Percentiles rank a stretch among this genome's conserved stretches.
These are phyloP conservation scores for Fusarium nelsonii DNA, from an alignment of 2,329 filamentous ascomycete genomes.

Conservation along the genomic window DNA sequence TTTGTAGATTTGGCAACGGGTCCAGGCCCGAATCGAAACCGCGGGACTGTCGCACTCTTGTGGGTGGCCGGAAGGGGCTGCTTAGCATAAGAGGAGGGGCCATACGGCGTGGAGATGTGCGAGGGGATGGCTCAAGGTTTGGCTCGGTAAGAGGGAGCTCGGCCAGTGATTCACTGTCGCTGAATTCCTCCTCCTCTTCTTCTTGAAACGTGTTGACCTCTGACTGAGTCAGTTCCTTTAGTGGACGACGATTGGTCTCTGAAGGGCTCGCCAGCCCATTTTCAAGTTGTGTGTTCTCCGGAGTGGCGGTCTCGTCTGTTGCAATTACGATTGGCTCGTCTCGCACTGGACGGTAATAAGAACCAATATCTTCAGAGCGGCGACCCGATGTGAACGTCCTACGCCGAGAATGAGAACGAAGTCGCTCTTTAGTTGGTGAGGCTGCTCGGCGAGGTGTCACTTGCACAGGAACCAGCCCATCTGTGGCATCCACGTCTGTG, in stretches of 20 bases:
- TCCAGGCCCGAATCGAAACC: conserved; percentile 8
- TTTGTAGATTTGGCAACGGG: conserved; percentile 30
- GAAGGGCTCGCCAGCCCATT: conserved; percentile 12
- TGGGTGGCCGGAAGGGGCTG: conserved; percentile 22
- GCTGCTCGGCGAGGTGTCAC: conserved; percentile 38
- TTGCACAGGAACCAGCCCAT: conserved; percentile 44
- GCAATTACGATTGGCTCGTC: conserved; percentile 51
- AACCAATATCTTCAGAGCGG: conserved; percentile 48
- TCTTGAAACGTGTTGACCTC: conserved; percentile 37
- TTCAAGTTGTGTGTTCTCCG: conserved; percentile 21
- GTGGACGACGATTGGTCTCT: conserved; percentile 33
- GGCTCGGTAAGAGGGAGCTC: conserved; percentile 16
- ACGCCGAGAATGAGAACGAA: conserved; percentile 4
- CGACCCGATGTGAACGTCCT: conserved; percentile 15
- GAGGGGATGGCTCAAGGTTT: conserved; percentile 12
- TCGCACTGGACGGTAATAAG: conserved; percentile 48
- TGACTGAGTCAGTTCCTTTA: conserved; percentile 44
- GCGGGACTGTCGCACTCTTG: conserved; percentile 8
- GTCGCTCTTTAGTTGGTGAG: conserved; percentile 7
- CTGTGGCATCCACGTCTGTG: conserved; percentile 47
- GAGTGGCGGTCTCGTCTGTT: conserved; percentile 52
- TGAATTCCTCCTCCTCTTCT: conserved; percentile 24
- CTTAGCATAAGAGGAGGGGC: conserved; percentile 4
- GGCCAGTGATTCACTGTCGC: conserved; percentile 1
- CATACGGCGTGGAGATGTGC: conserved; percentile 16